Evolutionary conservation across 441 rosid genomes (phyloP), one percentile per base, ranked within the genome.

Genomic region (Pelargonium fulgidum): DNA sequence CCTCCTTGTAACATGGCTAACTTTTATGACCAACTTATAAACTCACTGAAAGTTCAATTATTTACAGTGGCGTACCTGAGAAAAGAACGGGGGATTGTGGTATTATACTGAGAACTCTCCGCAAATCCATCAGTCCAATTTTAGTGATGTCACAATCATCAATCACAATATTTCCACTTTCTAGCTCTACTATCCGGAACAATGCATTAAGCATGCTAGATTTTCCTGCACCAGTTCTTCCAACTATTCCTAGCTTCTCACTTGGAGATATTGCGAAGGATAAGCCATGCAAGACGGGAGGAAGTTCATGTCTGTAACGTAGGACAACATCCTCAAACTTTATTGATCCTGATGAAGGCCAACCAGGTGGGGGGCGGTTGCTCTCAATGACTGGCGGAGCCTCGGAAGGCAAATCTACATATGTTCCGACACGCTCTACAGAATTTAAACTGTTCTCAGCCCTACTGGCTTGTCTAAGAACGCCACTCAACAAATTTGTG

Each of bases 161-260:
- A 70, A 93, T 80, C 80, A 84, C 79, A 58, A 93, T 84, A 68
- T 89, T 86, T 79, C 98, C 98, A 63, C 82, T 89, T 74, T 93
- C 97, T 13, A 90, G 73, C 73, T 93, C 97, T 45, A 90, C 98
- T 67, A 93, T 90, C 44, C 98, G 84, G 67, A 93, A 93, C 72
- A 93, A 85, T 12, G 98, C 84, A 87, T 93, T 93, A 62, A 93
- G 76, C 87, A 93, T 89, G 79, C 98, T 93, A 70, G 97, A 90
- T 76, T 93, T 93, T 66, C 98, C 98, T 17, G 98, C 98, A 7
- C 98, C 98, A 12, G 98, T 93, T 76, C 98, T 89, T 78, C 98
- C 98, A 67, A 90, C 98, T 67, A 93, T 85, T 58, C 97, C 98
- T 42, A 93, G 83, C 82, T 93, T 93, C 72, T 90, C 93, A 71